phyloP scores from a whole-genome alignment of 2,329 filamentous ascomycete genomes.

The Cladobotryum protrusum region DNA sequence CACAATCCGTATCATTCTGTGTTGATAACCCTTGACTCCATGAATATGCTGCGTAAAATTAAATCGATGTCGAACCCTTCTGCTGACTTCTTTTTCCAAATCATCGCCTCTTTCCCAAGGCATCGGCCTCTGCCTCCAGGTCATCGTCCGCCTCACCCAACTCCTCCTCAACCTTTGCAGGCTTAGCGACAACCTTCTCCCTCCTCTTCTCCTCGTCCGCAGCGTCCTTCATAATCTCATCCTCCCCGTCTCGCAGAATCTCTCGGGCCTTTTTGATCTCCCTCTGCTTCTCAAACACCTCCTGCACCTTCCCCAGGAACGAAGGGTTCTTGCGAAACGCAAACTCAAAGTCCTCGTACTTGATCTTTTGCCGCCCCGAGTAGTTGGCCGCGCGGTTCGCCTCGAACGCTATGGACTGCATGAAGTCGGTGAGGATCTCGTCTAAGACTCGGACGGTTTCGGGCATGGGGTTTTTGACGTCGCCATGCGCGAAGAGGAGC shows the following conservation, averaged over 20 bases:
- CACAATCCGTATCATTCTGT: not conserved
- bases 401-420: constrained; percentile 87
- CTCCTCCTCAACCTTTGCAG: constrained; percentile 39
- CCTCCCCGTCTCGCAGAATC: constrained; percentile 62
- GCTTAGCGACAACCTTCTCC: constrained; percentile 20
- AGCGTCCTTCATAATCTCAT: constrained; percentile 50
- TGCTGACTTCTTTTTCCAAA: not conserved
- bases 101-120: constrained; percentile 33
- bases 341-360: constrained; percentile 97
- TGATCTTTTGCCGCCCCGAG: constrained; percentile 89
- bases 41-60: not conserved
- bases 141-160: constrained; percentile 49
- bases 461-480: constrained; percentile 69
- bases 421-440: constrained; percentile 94
- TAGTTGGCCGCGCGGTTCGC: constrained; percentile 81
- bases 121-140: constrained; percentile 35
- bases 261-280: constrained; percentile 80
- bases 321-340: constrained; percentile 77
- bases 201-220: constrained; percentile 37
- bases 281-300: constrained; percentile 82
- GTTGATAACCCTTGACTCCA: not conserved
- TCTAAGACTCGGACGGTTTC: constrained; percentile 83
- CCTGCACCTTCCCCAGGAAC: constrained; percentile 83
- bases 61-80: not conserved
- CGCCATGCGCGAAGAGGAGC: constrained; percentile 75